phyloP scores from a whole-genome alignment of 1,284 basidiomycete genomes.

The Cutaneotrichosporon sp. region DNA sequence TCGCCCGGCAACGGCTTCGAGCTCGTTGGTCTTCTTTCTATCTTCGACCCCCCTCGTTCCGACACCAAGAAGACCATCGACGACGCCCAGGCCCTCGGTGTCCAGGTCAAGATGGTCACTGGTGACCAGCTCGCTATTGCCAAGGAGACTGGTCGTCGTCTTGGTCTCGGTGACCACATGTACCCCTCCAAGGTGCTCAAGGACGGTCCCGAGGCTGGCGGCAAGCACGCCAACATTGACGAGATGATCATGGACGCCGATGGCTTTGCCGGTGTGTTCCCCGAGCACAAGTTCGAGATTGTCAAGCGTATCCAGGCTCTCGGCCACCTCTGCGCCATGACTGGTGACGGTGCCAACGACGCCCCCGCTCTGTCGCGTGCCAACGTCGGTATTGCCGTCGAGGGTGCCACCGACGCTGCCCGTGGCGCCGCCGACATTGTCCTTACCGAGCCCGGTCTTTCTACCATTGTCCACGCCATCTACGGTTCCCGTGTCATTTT shows the following conservation, averaged over 20 bases:
- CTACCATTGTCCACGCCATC: conserved; percentile 94
- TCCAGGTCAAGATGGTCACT: conserved; percentile 99
- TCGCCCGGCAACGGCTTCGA: conserved; percentile 84
- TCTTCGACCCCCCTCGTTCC: conserved; percentile 95
- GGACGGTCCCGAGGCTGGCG: conserved; percentile 74
- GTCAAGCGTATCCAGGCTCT: conserved; percentile 91
- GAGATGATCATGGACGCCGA: conserved; percentile 71
- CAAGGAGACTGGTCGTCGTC: conserved; percentile 97
- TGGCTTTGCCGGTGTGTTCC: conserved; percentile 89
- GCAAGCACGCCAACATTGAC: conserved; percentile 72
- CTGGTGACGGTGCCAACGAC: conserved; percentile 96
- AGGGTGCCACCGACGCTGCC: conserved; percentile 92
- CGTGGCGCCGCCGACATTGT: conserved; percentile 95
- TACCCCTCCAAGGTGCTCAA: conserved; percentile 92
- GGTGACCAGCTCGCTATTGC: conserved; percentile 99
- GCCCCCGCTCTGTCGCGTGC: conserved; percentile 88
- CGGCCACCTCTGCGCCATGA: conserved; percentile 82
- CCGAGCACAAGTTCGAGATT: conserved; percentile 89
- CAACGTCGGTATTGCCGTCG: conserved; percentile 95
- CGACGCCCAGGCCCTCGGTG: conserved; percentile 90
- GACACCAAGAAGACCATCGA: conserved; percentile 99
- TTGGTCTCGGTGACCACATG: conserved; percentile 95
- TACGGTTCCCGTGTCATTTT: conserved; percentile 92
- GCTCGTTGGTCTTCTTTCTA: conserved; percentile 91
- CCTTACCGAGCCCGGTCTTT: conserved; percentile 89